Conservation (phyloP, 2,329 filamentous ascomycete species). For the Anisogramma anomala region DNA sequence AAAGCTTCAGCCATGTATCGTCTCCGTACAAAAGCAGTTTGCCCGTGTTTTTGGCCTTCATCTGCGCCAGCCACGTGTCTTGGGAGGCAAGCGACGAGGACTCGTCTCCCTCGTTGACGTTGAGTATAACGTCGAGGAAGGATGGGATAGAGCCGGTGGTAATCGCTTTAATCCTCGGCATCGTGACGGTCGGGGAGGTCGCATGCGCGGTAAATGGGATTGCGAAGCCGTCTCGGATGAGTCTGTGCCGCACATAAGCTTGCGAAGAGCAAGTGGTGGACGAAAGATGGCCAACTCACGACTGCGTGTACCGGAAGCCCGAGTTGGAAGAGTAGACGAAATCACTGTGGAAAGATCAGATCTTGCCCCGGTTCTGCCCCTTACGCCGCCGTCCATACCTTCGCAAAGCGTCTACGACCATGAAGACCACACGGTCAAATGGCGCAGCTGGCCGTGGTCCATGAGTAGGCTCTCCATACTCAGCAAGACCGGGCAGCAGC, state of each 20-base stretch:
- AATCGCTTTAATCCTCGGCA: slow-evolving; percentile 94
- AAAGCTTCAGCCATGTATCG: slow-evolving; percentile 96
- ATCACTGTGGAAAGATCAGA: slow-evolving; percentile 45
- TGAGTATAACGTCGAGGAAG: slow-evolving; percentile 92
- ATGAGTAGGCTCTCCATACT: slow-evolving; percentile 46
- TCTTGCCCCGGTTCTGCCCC: slow-evolving; percentile 11
- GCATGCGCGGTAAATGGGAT: slow-evolving; percentile 93
- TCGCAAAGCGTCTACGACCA: slow-evolving; percentile 92
- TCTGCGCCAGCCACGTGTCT: slow-evolving; percentile 92
- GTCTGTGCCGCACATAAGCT: slow-evolving; percentile 33
- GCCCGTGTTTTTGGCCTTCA: slow-evolving; percentile 60
- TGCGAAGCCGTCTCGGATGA: slow-evolving; percentile 73
- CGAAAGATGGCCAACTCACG: slow-evolving; percentile 39
- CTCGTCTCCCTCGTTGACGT: slow-evolving; percentile 89
- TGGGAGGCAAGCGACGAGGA: slow-evolving; percentile 77
- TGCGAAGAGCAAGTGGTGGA: background rate
- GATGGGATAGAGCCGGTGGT: slow-evolving; percentile 97
- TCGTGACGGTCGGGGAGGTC: slow-evolving; percentile 92
- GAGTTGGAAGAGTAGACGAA: slow-evolving; percentile 79
- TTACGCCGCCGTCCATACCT: slow-evolving; percentile 42
- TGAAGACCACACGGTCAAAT: slow-evolving; percentile 87
- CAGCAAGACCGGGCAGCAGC: slow-evolving; percentile 72
- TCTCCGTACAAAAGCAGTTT: slow-evolving; percentile 93
- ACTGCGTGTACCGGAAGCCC: slow-evolving; percentile 79
- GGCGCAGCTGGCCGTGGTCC: slow-evolving; percentile 50